Percentiles rank a stretch among this genome's conserved stretches.
Evolutionary conservation across 495 filamentous ascomycete species (phyloP).

Genomic region (Sordaria brevicollis): DNA sequence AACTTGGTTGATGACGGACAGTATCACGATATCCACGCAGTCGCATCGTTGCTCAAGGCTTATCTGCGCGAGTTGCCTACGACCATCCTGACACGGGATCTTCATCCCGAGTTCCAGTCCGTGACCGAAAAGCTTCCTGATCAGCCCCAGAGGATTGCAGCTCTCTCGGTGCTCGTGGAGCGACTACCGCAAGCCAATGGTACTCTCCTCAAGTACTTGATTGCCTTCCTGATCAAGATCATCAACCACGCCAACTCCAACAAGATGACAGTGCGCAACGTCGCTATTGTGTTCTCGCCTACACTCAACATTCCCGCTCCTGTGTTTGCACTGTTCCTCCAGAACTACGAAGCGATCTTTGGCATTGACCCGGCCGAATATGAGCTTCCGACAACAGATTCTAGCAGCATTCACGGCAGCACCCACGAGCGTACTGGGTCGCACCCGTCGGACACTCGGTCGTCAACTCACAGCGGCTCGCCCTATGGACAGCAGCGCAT

Average conservation of each 20-base stretch:
- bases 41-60: slow-evolving; percentile 87
- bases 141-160: slow-evolving; percentile 63
- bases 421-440: slow-evolving; percentile 15
- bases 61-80: slow-evolving; percentile 88
- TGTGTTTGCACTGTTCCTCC: slow-evolving; percentile 86
- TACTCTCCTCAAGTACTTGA: slow-evolving; percentile 69
- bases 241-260: slow-evolving; percentile 83
- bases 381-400: slow-evolving; percentile 27
- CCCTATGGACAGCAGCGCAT: slow-evolving; percentile 35
- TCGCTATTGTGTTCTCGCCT: slow-evolving; percentile 97
- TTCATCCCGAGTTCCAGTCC: slow-evolving; percentile 79
- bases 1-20: slow-evolving; percentile 74
- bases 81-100: slow-evolving; percentile 80
- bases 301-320: slow-evolving; percentile 95
- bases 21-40: slow-evolving; percentile 92
- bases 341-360: slow-evolving; percentile 82
- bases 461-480: slow-evolving; percentile 31
- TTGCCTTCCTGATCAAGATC: slow-evolving; percentile 76
- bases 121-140: slow-evolving; percentile 68
- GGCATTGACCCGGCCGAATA: slow-evolving; percentile 55
- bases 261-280: slow-evolving; percentile 97
- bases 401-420: slow-evolving; percentile 8
- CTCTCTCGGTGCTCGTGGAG: slow-evolving; percentile 78
- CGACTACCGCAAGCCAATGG: slow-evolving; percentile 72
- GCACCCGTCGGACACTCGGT: slow-evolving; percentile 22